A percentile compares a stretch with the other conserved stretches of the same genome.
These are phyloP conservation scores for Apiotrichum sp. DNA, from an alignment of 1,284 basidiomycete species.

Conservation along the genomic window DNA sequence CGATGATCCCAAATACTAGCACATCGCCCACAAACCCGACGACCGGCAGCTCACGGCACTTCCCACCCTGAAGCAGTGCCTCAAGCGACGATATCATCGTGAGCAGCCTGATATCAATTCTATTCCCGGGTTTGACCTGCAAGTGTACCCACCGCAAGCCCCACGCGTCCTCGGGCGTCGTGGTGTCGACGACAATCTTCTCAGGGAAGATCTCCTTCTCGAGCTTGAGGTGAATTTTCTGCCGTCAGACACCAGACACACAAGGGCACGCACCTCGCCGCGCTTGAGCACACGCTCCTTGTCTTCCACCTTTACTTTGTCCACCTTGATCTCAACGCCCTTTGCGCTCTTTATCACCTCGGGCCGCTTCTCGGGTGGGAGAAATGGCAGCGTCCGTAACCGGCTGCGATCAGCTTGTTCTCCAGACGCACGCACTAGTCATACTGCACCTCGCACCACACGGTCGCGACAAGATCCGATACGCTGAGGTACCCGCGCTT, in stretches of 20 bases:
- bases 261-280: slow-evolving; percentile 54
- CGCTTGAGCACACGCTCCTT: slow-evolving; percentile 58
- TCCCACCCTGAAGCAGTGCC: slow-evolving; percentile 51
- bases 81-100: slow-evolving; percentile 58
- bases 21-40: slow-evolving; percentile 59
- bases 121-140: background rate
- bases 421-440: slow-evolving; percentile 32
- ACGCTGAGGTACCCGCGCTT: slow-evolving; percentile 45
- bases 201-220: slow-evolving; percentile 67
- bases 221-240: slow-evolving; percentile 67
- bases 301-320: slow-evolving; percentile 54
- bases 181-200: slow-evolving; percentile 53
- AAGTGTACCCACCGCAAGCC: slow-evolving; percentile 52
- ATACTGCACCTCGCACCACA: slow-evolving; percentile 51
- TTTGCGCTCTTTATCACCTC: slow-evolving; percentile 55
- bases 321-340: slow-evolving; percentile 63
- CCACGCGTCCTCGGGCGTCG: slow-evolving; percentile 63
- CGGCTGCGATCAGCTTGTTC: slow-evolving; percentile 22
- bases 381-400: slow-evolving; percentile 50
- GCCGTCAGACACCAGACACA: background rate
- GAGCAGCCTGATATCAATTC: slow-evolving; percentile 50
- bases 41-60: slow-evolving; percentile 64
- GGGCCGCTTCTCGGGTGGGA: slow-evolving; percentile 56
- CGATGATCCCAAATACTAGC: slow-evolving; percentile 61
- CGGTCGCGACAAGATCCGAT: slow-evolving; percentile 51